phyloP scores from a whole-genome alignment of 2,329 filamentous ascomycete species.

The Monosporascus ibericus region DNA sequence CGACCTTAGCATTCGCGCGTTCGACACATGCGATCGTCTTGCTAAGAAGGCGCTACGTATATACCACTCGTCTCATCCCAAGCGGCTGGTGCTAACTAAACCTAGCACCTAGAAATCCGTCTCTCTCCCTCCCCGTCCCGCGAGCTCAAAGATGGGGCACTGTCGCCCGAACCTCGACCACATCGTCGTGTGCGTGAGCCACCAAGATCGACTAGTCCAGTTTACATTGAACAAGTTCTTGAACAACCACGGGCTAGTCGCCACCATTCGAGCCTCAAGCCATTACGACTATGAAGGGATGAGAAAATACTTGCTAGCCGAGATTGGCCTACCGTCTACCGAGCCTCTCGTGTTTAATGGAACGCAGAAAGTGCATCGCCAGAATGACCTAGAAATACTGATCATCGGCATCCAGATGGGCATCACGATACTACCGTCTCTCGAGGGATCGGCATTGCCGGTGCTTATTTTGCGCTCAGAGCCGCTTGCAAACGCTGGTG shows the following conservation, averaged over 20 bases:
- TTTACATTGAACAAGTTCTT: constrained; percentile 1
- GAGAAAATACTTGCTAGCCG: background rate
- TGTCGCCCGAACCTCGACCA: background rate
- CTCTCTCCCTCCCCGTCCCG: too few species aligned
- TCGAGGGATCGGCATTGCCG: background rate
- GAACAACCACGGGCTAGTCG: background rate
- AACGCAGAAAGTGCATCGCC: background rate
- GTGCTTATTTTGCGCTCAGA: background rate
- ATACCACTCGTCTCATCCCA: too few species aligned
- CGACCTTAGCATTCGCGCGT: too few species aligned
- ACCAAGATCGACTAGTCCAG: background rate
- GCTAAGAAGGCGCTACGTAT: too few species aligned
- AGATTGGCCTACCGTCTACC: background rate
- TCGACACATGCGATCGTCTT: too few species aligned
- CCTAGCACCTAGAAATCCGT: too few species aligned
- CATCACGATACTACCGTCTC: background rate
- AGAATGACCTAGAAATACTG: background rate
- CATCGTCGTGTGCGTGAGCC: background rate
- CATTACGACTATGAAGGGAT: constrained; percentile 1
- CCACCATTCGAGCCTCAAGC: background rate
- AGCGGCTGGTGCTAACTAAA: too few species aligned
- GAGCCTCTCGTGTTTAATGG: background rate
- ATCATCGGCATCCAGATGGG: background rate
- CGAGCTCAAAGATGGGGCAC: background rate
- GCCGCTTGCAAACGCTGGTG: too few species aligned